Evolutionary conservation across 306 rosid species (phyloP).

Genomic region (Lagenaria siceraria): DNA sequence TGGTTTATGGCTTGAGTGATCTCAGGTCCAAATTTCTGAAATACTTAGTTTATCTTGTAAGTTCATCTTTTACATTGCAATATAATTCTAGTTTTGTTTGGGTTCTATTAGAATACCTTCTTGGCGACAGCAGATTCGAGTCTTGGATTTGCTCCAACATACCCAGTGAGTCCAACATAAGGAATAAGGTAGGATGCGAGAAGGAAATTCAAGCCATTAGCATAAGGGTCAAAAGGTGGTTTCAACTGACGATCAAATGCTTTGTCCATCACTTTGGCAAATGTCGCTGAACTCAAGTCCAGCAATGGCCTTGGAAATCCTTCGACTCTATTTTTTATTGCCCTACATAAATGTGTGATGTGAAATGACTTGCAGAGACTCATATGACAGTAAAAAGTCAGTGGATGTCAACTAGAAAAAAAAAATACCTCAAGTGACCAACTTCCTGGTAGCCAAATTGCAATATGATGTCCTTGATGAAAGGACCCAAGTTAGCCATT

Average conservation of each 20-base stretch:
- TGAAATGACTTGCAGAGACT: background rate
- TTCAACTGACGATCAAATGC: conserved; percentile 32
- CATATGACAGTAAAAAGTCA: background rate
- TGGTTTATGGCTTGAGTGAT: no score
- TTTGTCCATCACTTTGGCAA: conserved; percentile 32
- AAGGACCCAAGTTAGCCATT: conserved; percentile 21
- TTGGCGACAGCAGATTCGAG: conserved; percentile 26
- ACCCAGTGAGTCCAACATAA: conserved; percentile 83
- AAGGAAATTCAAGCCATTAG: conserved; percentile 38
- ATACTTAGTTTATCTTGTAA: no score
- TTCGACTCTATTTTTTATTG: conserved; percentile 34
- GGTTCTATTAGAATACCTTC: conserved; percentile 17
- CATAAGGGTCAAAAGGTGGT: conserved; percentile 73
- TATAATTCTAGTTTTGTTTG: no score
- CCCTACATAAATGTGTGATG: conserved; percentile 24
- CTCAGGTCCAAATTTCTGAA: no score
- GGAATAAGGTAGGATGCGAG: conserved; percentile 65
- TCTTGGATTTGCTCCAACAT: conserved; percentile 54
- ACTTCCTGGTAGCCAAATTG: conserved; percentile 63
- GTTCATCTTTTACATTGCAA: no score
- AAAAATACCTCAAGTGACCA: conserved; percentile 49
- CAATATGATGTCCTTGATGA: conserved; percentile 22
- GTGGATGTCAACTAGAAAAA: background rate
- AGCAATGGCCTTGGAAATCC: conserved; percentile 78
- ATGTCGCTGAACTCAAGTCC: conserved; percentile 35